These are phyloP conservation scores for Cucumis hystrix DNA, from an alignment of 306 rosid species.

Conservation along the genomic window DNA sequence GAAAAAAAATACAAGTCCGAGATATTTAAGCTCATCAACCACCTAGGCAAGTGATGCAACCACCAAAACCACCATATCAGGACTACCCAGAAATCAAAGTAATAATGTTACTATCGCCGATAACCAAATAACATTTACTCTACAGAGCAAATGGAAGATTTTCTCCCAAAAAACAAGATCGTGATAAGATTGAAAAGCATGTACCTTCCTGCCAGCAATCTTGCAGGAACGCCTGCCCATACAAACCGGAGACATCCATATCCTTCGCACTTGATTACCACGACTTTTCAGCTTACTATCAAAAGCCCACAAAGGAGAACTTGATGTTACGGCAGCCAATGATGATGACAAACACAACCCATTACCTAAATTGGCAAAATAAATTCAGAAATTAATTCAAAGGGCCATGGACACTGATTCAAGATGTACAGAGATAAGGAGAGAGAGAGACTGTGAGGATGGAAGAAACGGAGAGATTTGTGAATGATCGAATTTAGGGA, in stretches of 20 bases:
- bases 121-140: background rate
- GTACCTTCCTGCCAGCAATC: slow-evolving; percentile 92
- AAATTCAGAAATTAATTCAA: slow-evolving; percentile 3
- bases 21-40: background rate
- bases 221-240: slow-evolving; percentile 95
- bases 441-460: slow-evolving; percentile 19
- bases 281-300: background rate
- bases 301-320: slow-evolving; percentile 12
- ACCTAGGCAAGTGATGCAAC: too few species aligned
- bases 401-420: background rate
- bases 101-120: background rate
- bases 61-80: background rate
- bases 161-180: background rate
- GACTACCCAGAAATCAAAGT: background rate
- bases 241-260: slow-evolving; percentile 51
- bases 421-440: background rate
- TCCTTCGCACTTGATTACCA: slow-evolving; percentile 20
- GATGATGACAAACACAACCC: slow-evolving; percentile 20
- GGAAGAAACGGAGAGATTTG: slow-evolving; percentile 16
- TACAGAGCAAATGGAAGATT: background rate
- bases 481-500: slow-evolving; percentile 24
- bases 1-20: background rate
- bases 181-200: background rate
- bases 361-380: slow-evolving; percentile 33
- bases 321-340: slow-evolving; percentile 9